Evolutionary conservation across 202 grass and related monocot genomes (phyloP).

Genomic region (Panicum virgatum): DNA sequence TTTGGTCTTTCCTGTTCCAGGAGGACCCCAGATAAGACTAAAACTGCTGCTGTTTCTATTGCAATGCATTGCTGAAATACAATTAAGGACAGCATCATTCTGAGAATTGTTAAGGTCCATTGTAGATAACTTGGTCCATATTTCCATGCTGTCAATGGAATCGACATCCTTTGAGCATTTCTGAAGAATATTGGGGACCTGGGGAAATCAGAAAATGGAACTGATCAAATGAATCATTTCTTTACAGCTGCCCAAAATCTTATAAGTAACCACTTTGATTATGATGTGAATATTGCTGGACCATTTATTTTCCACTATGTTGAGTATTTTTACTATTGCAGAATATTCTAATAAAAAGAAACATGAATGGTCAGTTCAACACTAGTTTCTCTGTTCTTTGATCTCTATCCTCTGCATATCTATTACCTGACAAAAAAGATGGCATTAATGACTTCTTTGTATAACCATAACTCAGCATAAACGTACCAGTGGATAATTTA

Average conservation of each 20-base stretch:
- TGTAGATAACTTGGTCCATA: constrained; percentile 41
- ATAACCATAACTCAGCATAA: neutral
- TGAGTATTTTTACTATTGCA: neutral
- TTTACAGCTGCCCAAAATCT: constrained; percentile 13
- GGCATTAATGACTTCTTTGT: neutral
- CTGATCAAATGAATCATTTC: neutral
- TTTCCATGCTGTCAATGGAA: constrained; percentile 42
- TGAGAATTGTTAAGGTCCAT: constrained; percentile 64
- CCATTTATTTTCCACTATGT: neutral
- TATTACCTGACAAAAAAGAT: constrained; percentile 2
- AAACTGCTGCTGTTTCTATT: constrained; percentile 26
- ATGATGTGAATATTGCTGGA: constrained; percentile 9
- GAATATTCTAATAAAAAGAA: constrained; percentile 29
- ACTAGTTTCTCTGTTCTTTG: neutral
- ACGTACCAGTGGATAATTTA: constrained; percentile 44
- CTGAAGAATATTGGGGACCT: constrained; percentile 26
- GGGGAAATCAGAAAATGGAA: constrained; percentile 30
- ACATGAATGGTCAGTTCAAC: neutral
- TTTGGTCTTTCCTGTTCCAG: constrained; percentile 77
- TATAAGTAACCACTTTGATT: neutral
- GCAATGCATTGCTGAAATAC: constrained; percentile 46
- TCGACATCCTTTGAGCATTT: neutral
- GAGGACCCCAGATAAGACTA: constrained; percentile 78
- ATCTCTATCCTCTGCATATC: neutral
- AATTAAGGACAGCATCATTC: constrained; percentile 44